phyloP scores from a whole-genome alignment of 352 stramenopile species.

The Globisporangium echinulatum region DNA sequence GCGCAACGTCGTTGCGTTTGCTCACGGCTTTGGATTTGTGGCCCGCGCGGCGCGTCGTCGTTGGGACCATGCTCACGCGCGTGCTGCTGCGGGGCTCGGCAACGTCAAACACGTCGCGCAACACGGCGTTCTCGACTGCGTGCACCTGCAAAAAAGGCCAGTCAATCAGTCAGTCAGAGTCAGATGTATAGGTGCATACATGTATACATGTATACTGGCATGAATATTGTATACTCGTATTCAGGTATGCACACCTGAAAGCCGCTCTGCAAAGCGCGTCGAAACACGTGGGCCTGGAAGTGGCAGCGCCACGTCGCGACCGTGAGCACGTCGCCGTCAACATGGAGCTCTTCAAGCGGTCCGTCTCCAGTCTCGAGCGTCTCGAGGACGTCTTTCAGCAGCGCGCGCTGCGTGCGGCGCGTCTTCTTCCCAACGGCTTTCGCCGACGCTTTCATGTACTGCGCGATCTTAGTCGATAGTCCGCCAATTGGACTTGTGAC shows the following conservation, averaged over 20 bases:
- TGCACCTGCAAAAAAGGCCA: constrained; percentile 23
- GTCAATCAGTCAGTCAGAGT: not conserved
- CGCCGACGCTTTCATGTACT: constrained; percentile 55
- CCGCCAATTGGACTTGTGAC: constrained; percentile 33
- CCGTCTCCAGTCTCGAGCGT: constrained; percentile 49
- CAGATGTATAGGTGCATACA: not conserved
- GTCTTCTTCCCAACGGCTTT: constrained; percentile 76
- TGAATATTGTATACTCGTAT: too few relatives aligned
- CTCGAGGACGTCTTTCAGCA: constrained; percentile 65
- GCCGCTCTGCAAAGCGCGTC: constrained; percentile 39
- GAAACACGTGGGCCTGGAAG: constrained; percentile 59
- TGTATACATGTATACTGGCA: too few relatives aligned
- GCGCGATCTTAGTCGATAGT: constrained; percentile 42
- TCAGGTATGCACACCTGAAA: constrained; percentile 40
- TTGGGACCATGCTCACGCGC: constrained; percentile 26
- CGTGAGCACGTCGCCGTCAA: constrained; percentile 41
- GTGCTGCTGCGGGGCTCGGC: constrained; percentile 12
- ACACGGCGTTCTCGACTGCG: constrained; percentile 44
- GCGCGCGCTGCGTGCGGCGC: constrained; percentile 50
- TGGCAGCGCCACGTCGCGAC: constrained; percentile 57
- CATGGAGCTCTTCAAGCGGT: constrained; percentile 44
- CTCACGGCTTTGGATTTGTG: constrained; percentile 40
- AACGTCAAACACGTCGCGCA: constrained; percentile 61
- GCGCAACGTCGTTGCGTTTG: constrained; percentile 48
- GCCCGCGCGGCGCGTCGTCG: constrained; percentile 36